These are phyloP conservation scores for Coemansia sp. DNA, from an alignment of 192 early-diverging fungal genomes.

Conservation along the genomic window DNA sequence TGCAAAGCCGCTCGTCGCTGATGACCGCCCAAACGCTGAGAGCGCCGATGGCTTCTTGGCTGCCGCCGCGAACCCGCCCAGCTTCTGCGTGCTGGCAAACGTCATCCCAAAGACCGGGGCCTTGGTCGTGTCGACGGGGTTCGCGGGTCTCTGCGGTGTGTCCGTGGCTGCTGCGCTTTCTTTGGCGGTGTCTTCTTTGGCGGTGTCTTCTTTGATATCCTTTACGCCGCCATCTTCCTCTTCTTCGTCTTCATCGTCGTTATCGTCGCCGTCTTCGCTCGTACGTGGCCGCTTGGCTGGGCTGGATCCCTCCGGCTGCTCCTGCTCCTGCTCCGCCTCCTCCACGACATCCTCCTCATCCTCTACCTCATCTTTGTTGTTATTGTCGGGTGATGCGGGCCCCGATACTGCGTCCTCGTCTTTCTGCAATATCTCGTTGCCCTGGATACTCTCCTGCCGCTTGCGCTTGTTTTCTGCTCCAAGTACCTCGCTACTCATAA, in stretches of 20 bases:
- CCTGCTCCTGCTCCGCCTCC: not conserved
- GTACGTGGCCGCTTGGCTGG: constrained; percentile 48
- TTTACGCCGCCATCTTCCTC: not conserved
- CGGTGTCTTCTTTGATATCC: not conserved
- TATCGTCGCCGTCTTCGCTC: constrained; percentile 27
- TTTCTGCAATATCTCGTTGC: not conserved
- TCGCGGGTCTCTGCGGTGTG: not conserved
- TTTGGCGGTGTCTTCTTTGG: not conserved
- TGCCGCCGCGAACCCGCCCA: constrained; percentile 39
- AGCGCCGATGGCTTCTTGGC: constrained; percentile 31
- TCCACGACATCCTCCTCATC: not conserved
- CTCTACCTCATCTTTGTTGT: not conserved
- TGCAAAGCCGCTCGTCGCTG: constrained; percentile 35
- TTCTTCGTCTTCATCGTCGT: constrained; percentile 5
- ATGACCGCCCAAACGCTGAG: constrained; percentile 16
- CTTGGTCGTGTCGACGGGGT: constrained; percentile 2
- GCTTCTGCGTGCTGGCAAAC: constrained; percentile 19
- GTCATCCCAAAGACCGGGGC: constrained; percentile 20
- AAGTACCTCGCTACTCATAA: constrained; percentile 7
- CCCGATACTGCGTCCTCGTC: not conserved
- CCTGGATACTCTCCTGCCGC: constrained; percentile 47
- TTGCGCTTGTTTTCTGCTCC: constrained; percentile 44
- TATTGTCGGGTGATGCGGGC: not conserved
- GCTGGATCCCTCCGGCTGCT: constrained; percentile 20
- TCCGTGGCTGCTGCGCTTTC: not conserved